phyloP scores from a whole-genome alignment of 2,329 filamentous ascomycete species.

The Sarocladium kiliense region DNA sequence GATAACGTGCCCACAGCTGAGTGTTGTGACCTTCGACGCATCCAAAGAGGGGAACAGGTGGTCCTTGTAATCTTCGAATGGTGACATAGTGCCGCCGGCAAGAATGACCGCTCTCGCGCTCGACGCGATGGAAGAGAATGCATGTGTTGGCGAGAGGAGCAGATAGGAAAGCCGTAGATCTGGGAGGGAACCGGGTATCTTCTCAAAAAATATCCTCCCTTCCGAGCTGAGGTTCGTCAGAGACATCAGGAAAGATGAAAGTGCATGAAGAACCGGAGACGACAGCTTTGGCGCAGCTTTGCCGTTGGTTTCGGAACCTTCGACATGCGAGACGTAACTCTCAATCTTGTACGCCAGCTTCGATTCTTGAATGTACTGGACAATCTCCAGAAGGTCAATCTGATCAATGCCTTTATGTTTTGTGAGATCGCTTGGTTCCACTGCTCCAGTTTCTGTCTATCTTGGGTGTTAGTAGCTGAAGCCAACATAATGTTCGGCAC shows the following conservation, averaged over 20 bases:
- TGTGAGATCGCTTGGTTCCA: slow-evolving; percentile 68
- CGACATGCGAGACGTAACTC: slow-evolving; percentile 67
- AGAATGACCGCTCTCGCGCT: slow-evolving; percentile 83
- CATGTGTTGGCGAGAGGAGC: slow-evolving; percentile 83
- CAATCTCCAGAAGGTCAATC: slow-evolving; percentile 87
- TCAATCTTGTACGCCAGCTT: slow-evolving; percentile 94
- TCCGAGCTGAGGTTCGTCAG: slow-evolving; percentile 80
- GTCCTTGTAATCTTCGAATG: slow-evolving; percentile 82
- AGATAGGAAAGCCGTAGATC: slow-evolving; percentile 73
- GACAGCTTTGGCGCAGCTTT: slow-evolving; percentile 18
- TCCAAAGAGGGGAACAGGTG: slow-evolving; percentile 78
- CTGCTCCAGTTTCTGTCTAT: slow-evolving; percentile 54
- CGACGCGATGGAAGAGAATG: slow-evolving; percentile 83
- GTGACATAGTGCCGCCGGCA: slow-evolving; percentile 96
- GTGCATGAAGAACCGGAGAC: slow-evolving; percentile 48
- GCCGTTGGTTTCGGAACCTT: slow-evolving; percentile 36
- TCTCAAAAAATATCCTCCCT: slow-evolving; percentile 61
- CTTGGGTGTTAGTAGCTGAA: neutral
- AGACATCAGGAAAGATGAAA: slow-evolving; percentile 64
- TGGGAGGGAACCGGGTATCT: slow-evolving; percentile 24
- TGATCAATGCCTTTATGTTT: slow-evolving; percentile 86
- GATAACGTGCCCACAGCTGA: slow-evolving; percentile 94
- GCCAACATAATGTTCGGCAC: neutral
- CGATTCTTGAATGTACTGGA: slow-evolving; percentile 83
- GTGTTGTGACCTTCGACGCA: slow-evolving; percentile 60